Evolutionary conservation across 495 filamentous ascomycete species (phyloP), one percentile per base, ranked within the genome.

Genomic region (Penicillium egyptiacum): DNA sequence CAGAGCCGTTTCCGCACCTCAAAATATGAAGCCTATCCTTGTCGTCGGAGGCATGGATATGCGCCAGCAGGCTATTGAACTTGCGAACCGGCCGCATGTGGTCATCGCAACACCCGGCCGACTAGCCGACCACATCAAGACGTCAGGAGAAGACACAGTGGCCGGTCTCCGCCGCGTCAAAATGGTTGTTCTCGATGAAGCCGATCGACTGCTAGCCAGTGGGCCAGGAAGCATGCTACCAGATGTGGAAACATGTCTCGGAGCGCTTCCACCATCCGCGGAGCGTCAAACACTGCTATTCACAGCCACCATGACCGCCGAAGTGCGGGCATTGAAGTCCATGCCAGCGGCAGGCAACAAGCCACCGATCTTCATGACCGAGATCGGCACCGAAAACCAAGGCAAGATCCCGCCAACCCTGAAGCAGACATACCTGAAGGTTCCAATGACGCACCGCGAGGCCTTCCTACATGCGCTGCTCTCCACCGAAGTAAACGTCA

Each of bases 91-190:
- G 46, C 94, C 94, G 5, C 94, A 99, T 61, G 75, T 99, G 50
- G 87, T 98, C 26, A 91, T 99, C 65, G 92, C 95, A 25, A 99
- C 94, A 1, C 94, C 94, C 6, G 94, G 95, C 28, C 85, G 94
- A 42, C 77, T 99, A 20, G 95, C 94, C 26, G 94, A 98, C 70
- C 95, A 98, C 69, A 93, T 99, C 64, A 82, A 81, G 11, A 90
- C 85, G 0, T 96, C 92, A 2, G 94, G 94, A 39, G 81, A 89
- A 60, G 94, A 99, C 66, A 98, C 94, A 0, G 81, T 95, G 45
- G 80, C 83, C 51, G 91, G 91, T 3, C 75, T 99, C 8, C 78
- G 85, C 3, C 82, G 91, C 22, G 86, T 87, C 10, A 85, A 84
- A 28, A 88, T 92, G 73, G 89, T 97, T 5, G 90, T 99, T 0